Evolutionary conservation across 352 stramenopile species (phyloP).

Genomic region (Pythium grandisporangium): DNA sequence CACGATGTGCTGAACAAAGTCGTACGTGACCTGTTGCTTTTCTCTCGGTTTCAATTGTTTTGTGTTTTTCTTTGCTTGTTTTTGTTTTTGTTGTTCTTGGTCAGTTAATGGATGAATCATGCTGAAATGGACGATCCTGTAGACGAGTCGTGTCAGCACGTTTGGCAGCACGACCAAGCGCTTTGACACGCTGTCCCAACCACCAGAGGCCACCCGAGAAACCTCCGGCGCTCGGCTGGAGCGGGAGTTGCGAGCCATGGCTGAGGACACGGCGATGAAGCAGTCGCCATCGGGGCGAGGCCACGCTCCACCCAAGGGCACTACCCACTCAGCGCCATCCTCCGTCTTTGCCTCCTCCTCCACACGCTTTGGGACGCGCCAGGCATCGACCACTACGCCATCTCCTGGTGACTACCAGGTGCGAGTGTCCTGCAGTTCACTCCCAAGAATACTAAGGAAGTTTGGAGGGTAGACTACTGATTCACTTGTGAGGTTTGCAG

Average conservation of each 20-base stretch:
- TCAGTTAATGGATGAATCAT: too few species aligned
- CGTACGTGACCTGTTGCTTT: conserved; percentile 16
- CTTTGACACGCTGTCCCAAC: conserved; percentile 42
- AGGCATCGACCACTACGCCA: conserved; percentile 19
- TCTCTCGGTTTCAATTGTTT: too few species aligned
- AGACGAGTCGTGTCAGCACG: conserved; percentile 57
- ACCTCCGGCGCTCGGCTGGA: conserved; percentile 45
- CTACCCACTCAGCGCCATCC: too few species aligned
- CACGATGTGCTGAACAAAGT: conserved; percentile 62
- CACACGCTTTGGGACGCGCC: conserved; percentile 34
- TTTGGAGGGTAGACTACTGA: too few species aligned
- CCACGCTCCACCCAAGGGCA: too few species aligned
- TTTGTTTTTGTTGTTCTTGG: neutral
- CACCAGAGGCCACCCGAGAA: conserved; percentile 9
- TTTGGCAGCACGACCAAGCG: conserved; percentile 72
- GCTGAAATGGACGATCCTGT: too few species aligned
- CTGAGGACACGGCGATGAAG: conserved; percentile 7
- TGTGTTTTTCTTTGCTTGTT: too few species aligned
- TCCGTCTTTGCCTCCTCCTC: conserved; percentile 63
- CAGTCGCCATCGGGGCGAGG: conserved; percentile 13
- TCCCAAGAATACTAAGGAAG: too few species aligned
- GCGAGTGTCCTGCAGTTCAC: conserved; percentile 22
- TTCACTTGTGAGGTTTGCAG: too few species aligned
- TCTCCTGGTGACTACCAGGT: conserved; percentile 73
- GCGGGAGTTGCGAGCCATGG: conserved; percentile 32